Conservation (phyloP, 2,329 filamentous ascomycete genomes). For the Nemania sp. region DNA sequence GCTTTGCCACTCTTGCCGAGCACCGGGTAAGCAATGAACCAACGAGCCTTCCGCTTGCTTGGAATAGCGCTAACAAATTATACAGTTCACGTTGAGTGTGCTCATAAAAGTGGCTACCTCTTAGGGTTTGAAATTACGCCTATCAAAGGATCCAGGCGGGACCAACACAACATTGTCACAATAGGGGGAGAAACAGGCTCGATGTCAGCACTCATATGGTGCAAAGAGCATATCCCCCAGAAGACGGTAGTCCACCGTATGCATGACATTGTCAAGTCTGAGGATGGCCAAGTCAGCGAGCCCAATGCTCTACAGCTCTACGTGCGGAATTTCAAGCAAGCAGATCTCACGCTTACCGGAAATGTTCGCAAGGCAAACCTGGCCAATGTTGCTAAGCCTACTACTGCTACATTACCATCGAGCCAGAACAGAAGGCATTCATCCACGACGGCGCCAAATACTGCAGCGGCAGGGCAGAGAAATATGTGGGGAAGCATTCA, state of each 20-base stretch:
- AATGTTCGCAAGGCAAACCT: conserved; percentile 91
- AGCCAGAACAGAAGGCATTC: conserved; percentile 59
- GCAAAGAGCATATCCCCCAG: conserved; percentile 78
- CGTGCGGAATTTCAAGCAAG: conserved; percentile 89
- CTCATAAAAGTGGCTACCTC: conserved; percentile 77
- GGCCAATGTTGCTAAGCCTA: conserved; percentile 63
- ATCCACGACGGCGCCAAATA: conserved; percentile 47
- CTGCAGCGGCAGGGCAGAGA: conserved; percentile 26
- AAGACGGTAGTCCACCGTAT: conserved; percentile 78
- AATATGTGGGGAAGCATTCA: conserved; percentile 35
- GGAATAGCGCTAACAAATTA: conserved; percentile 40
- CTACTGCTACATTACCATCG: conserved; percentile 45
- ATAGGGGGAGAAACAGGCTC: conserved; percentile 79
- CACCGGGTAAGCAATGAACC: conserved; percentile 44
- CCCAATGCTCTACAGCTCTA: conserved; percentile 81
- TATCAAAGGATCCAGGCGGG: conserved; percentile 84
- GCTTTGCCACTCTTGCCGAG: conserved; percentile 74
- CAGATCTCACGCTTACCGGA: conserved; percentile 85
- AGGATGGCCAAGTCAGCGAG: conserved; percentile 31
- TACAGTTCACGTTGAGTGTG: conserved; percentile 85
- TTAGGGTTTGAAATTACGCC: conserved; percentile 90
- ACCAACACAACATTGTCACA: conserved; percentile 77
- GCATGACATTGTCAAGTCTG: conserved; percentile 71
- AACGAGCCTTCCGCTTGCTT: conserved; percentile 9
- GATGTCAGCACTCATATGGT: conserved; percentile 89